These are phyloP conservation scores for Anisodus tanguticus DNA, from an alignment of 257 asterid genomes.

Conservation along the genomic window DNA sequence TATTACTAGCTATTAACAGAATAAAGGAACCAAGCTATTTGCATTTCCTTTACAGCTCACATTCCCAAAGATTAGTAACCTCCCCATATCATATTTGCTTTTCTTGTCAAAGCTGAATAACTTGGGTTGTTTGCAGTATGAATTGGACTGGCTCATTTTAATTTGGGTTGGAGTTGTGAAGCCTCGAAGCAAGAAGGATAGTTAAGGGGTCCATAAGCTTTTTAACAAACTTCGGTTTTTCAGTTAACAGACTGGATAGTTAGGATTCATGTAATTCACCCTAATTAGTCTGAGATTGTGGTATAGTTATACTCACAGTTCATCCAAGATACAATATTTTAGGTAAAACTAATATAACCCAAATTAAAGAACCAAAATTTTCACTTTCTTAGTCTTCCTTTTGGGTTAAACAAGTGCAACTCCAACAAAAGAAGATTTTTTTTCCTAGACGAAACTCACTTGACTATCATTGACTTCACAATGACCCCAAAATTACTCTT, in stretches of 20 bases:
- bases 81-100: too few species aligned
- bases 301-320: slow-evolving; percentile 7
- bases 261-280: not conserved
- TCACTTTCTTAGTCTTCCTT: not conserved
- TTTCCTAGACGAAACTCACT: not conserved
- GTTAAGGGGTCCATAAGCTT: not conserved
- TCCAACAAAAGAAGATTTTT: too few species aligned
- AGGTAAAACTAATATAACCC: not conserved
- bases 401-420: not conserved
- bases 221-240: not conserved
- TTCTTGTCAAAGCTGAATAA: too few species aligned
- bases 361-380: not conserved
- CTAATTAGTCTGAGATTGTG: not conserved
- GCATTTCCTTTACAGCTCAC: too few species aligned
- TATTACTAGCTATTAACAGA: too few species aligned
- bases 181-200: not conserved
- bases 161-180: too few species aligned
- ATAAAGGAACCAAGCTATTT: too few species aligned
- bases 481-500: not conserved
- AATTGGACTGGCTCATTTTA: too few species aligned
- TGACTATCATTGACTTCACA: not conserved
- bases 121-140: too few species aligned
- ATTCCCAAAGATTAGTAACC: too few species aligned
- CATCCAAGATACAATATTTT: not conserved
- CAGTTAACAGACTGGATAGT: not conserved